Evolutionary conservation across 257 asterid genomes (phyloP).

Genomic region (Solanum dulcamara): DNA sequence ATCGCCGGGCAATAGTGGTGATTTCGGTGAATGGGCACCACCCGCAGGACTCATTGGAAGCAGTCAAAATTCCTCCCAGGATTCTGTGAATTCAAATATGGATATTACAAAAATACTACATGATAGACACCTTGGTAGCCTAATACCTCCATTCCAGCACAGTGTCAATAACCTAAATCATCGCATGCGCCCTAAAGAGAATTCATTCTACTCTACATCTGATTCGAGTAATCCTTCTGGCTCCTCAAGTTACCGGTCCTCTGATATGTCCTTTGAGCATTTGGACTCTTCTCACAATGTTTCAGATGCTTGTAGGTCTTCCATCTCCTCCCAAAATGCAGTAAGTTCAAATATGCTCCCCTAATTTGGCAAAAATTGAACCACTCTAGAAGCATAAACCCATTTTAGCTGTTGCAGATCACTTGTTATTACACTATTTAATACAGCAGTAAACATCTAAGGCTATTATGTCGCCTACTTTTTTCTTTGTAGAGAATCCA

Average conservation of each 20-base stretch:
- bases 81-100: slow-evolving; percentile 10
- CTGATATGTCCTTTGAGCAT: slow-evolving; percentile 22
- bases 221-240: slow-evolving; percentile 21
- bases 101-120: background rate
- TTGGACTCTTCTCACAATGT: background rate
- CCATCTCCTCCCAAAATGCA: slow-evolving; percentile 5
- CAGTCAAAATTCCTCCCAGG: slow-evolving; percentile 13
- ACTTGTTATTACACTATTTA: background rate
- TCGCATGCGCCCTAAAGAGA: slow-evolving; percentile 12
- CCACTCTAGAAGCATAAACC: background rate
- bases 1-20: slow-evolving; percentile 3
- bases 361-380: background rate
- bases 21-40: slow-evolving; percentile 7
- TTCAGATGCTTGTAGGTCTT: slow-evolving; percentile 19
- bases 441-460: background rate
- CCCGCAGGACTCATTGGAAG: slow-evolving; percentile 8
- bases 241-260: slow-evolving; percentile 11
- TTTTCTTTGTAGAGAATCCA: background rate
- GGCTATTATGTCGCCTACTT: background rate
- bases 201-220: slow-evolving; percentile 6
- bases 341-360: slow-evolving; percentile 16
- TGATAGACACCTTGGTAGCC: slow-evolving; percentile 12
- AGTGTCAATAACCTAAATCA: slow-evolving; percentile 13
- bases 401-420: background rate
- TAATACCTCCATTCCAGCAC: slow-evolving; percentile 14